phyloP scores from a whole-genome alignment of 257 asterid genomes.

The Mitragyna speciosa region DNA sequence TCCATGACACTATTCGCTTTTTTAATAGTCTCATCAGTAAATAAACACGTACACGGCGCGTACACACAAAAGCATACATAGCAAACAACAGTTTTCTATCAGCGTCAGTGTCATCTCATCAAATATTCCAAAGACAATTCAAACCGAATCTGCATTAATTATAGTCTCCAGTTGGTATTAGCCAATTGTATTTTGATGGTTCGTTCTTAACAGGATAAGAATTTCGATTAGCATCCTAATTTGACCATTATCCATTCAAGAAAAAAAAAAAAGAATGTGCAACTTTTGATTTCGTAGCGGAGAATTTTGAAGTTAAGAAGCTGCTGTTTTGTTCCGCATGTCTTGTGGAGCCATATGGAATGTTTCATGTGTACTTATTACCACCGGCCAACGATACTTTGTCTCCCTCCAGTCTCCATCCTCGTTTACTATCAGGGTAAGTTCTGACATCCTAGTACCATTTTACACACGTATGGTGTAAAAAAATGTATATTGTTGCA shows the following conservation, averaged over 20 bases:
- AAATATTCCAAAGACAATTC: not conserved
- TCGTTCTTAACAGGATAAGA: slow-evolving; percentile 1
- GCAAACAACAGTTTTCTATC: not conserved
- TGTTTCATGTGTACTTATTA: not conserved
- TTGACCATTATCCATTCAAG: slow-evolving; percentile 10
- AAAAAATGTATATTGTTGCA: no score
- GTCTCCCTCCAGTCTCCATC: not conserved
- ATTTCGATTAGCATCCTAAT: not conserved
- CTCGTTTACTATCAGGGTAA: not conserved
- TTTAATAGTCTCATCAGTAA: not conserved
- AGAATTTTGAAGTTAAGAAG: not conserved
- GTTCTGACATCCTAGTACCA: not conserved
- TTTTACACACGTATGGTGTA: no score
- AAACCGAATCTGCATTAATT: not conserved
- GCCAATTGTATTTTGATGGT: not conserved
- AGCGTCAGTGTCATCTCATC: not conserved
- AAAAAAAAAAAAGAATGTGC: not conserved
- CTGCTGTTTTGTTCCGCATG: not conserved
- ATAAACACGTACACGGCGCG: not conserved
- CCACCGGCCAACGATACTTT: not conserved
- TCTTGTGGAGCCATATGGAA: not conserved
- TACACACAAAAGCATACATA: not conserved
- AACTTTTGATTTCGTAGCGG: not conserved
- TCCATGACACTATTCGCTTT: not conserved
- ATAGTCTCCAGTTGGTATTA: not conserved